Conservation (phyloP, 257 asterid genomes). For the Solanum medicagineum region DNA sequence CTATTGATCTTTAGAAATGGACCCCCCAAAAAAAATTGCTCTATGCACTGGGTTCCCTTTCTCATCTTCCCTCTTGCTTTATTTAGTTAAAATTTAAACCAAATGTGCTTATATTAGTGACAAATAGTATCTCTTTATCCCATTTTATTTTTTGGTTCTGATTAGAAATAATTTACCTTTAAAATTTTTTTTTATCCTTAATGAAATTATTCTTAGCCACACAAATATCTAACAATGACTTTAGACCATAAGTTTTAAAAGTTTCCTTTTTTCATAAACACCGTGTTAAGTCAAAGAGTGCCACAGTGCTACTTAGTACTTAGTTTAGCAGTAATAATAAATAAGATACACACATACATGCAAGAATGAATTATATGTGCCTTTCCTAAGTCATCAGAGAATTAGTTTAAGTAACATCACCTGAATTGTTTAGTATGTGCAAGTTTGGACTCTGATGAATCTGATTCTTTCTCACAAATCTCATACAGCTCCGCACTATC, state of each 20-base stretch:
- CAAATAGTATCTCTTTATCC: background rate
- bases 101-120: background rate
- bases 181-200: no score
- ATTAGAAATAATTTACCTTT: no score
- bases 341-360: background rate
- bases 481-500: slow-evolving; percentile 47
- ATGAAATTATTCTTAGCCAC: no score
- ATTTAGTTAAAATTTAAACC: background rate
- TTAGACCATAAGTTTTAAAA: no score
- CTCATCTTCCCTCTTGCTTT: background rate
- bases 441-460: slow-evolving; percentile 21
- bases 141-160: no score
- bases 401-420: slow-evolving; percentile 10
- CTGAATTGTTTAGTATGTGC: slow-evolving; percentile 64
- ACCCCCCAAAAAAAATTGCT: background rate
- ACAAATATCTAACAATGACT: no score
- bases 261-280: no score
- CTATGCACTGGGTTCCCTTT: background rate
- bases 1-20: background rate
- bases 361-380: background rate
- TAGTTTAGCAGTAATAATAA: no score
- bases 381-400: background rate
- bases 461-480: slow-evolving; percentile 40
- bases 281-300: no score
- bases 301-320: background rate